Conservation (phyloP, 805 yeast genomes). For the Henningerozyma blattae region DNA sequence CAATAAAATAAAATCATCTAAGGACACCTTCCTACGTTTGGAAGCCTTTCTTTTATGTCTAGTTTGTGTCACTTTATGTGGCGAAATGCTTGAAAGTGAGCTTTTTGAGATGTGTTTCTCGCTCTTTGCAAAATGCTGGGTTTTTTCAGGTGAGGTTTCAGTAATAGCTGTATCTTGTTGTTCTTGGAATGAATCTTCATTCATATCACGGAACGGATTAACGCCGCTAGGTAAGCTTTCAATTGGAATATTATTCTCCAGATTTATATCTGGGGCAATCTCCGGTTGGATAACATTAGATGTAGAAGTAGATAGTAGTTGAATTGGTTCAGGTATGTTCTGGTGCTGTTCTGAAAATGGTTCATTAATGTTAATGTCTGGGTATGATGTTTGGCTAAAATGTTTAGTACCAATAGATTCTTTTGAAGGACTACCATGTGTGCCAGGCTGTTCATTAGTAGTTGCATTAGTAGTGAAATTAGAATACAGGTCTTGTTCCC, state of each 20-base stretch:
- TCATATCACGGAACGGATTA: conserved; percentile 19
- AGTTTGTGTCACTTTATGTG: conserved; percentile 1
- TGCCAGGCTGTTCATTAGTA: not conserved
- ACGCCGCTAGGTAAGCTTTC: conserved; percentile 2
- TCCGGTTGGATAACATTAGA: too few relatives aligned
- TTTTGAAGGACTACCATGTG: too few relatives aligned
- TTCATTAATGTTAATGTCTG: not conserved
- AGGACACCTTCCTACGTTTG: conserved; percentile 64
- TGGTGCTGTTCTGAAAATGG: conserved; percentile 2
- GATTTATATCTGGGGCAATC: too few relatives aligned
- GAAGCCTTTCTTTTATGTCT: conserved; percentile 18
- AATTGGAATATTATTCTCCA: not conserved
- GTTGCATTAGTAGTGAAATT: not conserved
- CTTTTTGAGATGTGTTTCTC: not conserved
- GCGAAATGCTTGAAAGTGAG: not conserved
- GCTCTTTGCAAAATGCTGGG: conserved; percentile 4
- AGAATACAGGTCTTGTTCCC: not conserved
- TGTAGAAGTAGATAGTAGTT: too few relatives aligned
- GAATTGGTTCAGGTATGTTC: not conserved
- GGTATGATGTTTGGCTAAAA: not conserved
- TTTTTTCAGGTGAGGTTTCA: conserved; percentile 14
- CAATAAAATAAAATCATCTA: conserved; percentile 87
- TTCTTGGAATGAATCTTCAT: conserved; percentile 9
- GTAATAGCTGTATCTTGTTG: conserved; percentile 7
- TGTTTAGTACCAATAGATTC: not conserved